Evolutionary conservation across 805 yeast genomes (phyloP).

Genomic region (Saccharomyces eubayanus): DNA sequence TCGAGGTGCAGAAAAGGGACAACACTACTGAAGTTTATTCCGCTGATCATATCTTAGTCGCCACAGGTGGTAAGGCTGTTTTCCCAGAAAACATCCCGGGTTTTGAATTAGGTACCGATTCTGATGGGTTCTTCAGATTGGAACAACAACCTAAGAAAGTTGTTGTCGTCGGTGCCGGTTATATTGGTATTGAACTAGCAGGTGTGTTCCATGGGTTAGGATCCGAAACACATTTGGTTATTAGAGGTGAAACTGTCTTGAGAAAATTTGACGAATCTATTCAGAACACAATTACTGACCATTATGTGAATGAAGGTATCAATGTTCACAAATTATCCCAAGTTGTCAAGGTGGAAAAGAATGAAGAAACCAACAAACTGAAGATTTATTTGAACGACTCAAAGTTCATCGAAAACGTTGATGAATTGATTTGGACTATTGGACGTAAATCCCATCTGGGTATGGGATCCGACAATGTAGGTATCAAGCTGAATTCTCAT

Average conservation of each 20-base stretch:
- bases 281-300: constrained; percentile 69
- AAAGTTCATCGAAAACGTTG: constrained; percentile 56
- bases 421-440: constrained; percentile 83
- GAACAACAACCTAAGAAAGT: constrained; percentile 81
- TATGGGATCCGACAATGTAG: constrained; percentile 69
- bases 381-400: constrained; percentile 38
- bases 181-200: constrained; percentile 90
- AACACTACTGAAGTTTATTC: constrained; percentile 52
- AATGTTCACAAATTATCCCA: constrained; percentile 63
- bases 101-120: constrained; percentile 70
- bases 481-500: constrained; percentile 50
- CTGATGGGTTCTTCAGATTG: constrained; percentile 85
- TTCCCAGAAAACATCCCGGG: constrained; percentile 67
- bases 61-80: constrained; percentile 86
- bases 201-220: constrained; percentile 91
- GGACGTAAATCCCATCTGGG: constrained; percentile 78
- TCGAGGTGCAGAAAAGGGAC: constrained; percentile 68
- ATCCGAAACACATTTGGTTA: constrained; percentile 74
- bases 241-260: constrained; percentile 85
- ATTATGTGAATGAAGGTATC: constrained; percentile 74
- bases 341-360: constrained; percentile 41
- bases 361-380: constrained; percentile 41
- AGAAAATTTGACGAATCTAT: constrained; percentile 80
- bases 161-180: constrained; percentile 96
- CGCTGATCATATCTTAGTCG: constrained; percentile 78